These are phyloP conservation scores for Tricholoma furcatifolium DNA, from an alignment of 768 basidiomycete species.

Conservation along the genomic window DNA sequence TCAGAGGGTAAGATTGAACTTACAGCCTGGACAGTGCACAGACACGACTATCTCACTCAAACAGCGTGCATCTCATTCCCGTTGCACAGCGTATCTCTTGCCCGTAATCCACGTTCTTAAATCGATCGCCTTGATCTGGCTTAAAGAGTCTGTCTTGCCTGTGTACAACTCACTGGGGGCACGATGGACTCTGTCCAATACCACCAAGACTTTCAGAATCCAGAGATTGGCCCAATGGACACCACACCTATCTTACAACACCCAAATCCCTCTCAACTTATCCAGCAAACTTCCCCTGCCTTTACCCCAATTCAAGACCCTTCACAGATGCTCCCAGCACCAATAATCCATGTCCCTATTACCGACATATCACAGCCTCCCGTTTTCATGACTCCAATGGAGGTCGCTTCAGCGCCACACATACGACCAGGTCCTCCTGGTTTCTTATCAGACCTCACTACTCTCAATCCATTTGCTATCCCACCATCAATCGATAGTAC, in stretches of 20 bases:
- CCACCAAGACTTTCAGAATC: slow-evolving; percentile 30
- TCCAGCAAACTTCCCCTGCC: slow-evolving; percentile 23
- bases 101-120: slow-evolving; percentile 17
- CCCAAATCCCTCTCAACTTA: too few relatives aligned
- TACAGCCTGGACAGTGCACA: slow-evolving; percentile 8
- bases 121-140: slow-evolving; percentile 23
- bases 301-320: slow-evolving; percentile 33
- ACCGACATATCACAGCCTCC: slow-evolving; percentile 32
- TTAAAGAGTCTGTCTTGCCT: slow-evolving; percentile 6
- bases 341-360: slow-evolving; percentile 37
- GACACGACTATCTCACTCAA: slow-evolving; percentile 6
- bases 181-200: slow-evolving; percentile 26
- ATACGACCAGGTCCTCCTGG: slow-evolving; percentile 30
- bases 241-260: slow-evolving; percentile 29
- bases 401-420: slow-evolving; percentile 25
- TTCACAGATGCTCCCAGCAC: slow-evolving; percentile 18
- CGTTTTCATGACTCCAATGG: slow-evolving; percentile 36
- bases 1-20: too few relatives aligned
- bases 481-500: slow-evolving; percentile 31
- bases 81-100: slow-evolving; percentile 14
- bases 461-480: slow-evolving; percentile 32
- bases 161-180: slow-evolving; percentile 11
- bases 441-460: slow-evolving; percentile 41
- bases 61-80: slow-evolving; percentile 15
- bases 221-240: slow-evolving; percentile 33